Base-by-base conservation (phyloP, 805 yeast species). In the Groenewaldozyma salmanticensis region DNA sequence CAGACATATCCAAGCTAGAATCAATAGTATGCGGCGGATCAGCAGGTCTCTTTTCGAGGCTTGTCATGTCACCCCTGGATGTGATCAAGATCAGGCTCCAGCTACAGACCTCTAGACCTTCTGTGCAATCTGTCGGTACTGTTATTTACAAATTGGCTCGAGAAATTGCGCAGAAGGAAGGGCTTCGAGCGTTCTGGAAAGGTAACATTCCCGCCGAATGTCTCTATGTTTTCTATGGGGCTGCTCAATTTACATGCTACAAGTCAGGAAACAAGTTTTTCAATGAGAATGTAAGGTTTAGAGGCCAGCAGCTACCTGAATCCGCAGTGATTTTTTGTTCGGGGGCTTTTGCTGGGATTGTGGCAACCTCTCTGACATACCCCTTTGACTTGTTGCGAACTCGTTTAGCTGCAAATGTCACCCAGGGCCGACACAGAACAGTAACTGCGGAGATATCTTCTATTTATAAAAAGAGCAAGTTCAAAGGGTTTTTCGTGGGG, bases 351-450 rank as follows among this genome's bases (percentile, higher is more conserved):
- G 78, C 96, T 0, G 98, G 98, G 0, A 62, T 78, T 18, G 52
- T 74, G 0, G 84, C 95, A 21, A 84, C 95, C 0, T 37, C 73
- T 0, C 56, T 66, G 1, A 82, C 96, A 1, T 92, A 92, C 56
- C 98, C 98, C 1, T 77, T 85, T 52, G 98, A 92, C 58, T 68
- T 86, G n/a, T 60, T 92, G 33, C 64, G 98, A 39, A 92, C 98
- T 0, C 66, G 95, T 40, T 70, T 87, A 38, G 94, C 86, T 1
- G 90, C 88, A 2, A 77, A 77, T 15, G 34, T 27, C 7, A 22
- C 19, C 17, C 5, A 15, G 11, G 19, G 40, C 3, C 13, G 40
- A 7, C 11, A 13, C 7, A 9, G 7, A 13, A 13, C 29, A 13
- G 13, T 24, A 13, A 35, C 31, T 9, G 29, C 31, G 9, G 37